Percentiles rank a stretch among this genome's conserved stretches.
These are phyloP conservation scores for Populus ilicifolia DNA, from an alignment of 345 rosid species.

Conservation along the genomic window DNA sequence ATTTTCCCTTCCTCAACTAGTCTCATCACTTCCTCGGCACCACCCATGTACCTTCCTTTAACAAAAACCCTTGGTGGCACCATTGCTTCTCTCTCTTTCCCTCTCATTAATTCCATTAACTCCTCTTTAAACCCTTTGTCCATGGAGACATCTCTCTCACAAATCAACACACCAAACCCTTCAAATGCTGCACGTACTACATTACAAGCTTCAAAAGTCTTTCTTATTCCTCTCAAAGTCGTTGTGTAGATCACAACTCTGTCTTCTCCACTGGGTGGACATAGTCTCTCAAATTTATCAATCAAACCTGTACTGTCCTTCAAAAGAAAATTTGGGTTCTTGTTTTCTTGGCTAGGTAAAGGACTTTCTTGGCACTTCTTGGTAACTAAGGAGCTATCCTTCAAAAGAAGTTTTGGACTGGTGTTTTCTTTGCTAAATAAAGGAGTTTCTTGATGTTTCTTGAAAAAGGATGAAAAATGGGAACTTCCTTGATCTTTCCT, in stretches of 20 bases:
- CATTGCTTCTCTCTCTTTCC: constrained; percentile 21
- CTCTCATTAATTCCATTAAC: constrained; percentile 47
- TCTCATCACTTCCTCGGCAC: constrained; percentile 71
- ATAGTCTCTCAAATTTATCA: constrained; percentile 9
- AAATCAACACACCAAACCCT: constrained; percentile 62
- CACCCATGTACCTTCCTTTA: constrained; percentile 56
- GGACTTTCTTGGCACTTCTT: too few species aligned
- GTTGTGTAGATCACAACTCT: constrained; percentile 80
- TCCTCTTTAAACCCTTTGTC: constrained; percentile 73
- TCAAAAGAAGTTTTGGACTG: constrained; percentile 31
- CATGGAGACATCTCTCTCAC: constrained; percentile 90
- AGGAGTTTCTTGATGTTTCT: too few species aligned
- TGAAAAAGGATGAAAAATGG: too few species aligned
- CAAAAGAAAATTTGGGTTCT: too few species aligned
- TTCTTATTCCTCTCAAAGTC: constrained; percentile 68
- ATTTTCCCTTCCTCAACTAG: constrained; percentile 67
- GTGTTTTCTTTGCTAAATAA: constrained; percentile 42
- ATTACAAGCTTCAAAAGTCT: constrained; percentile 75
- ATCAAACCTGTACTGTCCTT: not conserved
- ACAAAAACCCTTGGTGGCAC: constrained; percentile 73
- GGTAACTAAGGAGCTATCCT: not conserved
- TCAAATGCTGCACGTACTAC: constrained; percentile 59
- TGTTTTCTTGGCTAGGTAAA: too few species aligned
- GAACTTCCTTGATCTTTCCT: constrained; percentile 2
- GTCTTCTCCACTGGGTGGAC: constrained; percentile 47